phyloP scores from a whole-genome alignment of 345 rosid genomes.

The Microthlaspi erraticum region DNA sequence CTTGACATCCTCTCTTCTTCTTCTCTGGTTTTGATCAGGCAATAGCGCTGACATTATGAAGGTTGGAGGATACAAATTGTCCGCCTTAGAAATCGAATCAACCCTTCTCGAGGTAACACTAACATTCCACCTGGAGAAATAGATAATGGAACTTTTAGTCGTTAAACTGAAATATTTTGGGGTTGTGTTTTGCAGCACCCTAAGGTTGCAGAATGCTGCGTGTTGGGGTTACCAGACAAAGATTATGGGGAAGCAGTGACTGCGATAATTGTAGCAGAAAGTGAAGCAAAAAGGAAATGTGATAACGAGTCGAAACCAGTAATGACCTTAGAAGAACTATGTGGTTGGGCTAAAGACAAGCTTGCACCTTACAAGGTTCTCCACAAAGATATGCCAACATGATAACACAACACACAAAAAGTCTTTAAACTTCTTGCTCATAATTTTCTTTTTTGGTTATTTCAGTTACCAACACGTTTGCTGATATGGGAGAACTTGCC shows the following conservation, averaged over 20 bases:
- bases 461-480: slow-evolving; percentile 83
- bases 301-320: slow-evolving; percentile 58
- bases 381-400: neutral
- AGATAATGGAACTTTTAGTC: neutral
- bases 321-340: slow-evolving; percentile 75
- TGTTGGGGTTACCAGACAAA: slow-evolving; percentile 86
- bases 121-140: neutral
- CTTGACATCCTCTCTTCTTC: slow-evolving; percentile 20
- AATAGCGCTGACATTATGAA: slow-evolving; percentile 95
- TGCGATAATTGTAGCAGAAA: slow-evolving; percentile 69
- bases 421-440: neutral
- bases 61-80: slow-evolving; percentile 96
- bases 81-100: slow-evolving; percentile 96
- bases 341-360: slow-evolving; percentile 86
- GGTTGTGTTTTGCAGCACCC: slow-evolving; percentile 68
- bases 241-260: slow-evolving; percentile 86
- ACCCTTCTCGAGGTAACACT: slow-evolving; percentile 73
- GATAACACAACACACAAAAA: neutral
- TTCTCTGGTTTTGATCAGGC: slow-evolving; percentile 57
- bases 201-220: slow-evolving; percentile 81
- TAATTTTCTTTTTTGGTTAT: neutral
- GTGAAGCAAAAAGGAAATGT: slow-evolving; percentile 52
- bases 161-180: slow-evolving; percentile 3
- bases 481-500: slow-evolving; percentile 89
- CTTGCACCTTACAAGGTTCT: slow-evolving; percentile 98